Base-by-base conservation (phyloP, 2,329 filamentous ascomycete genomes). In the Alternaria ventricosa region DNA sequence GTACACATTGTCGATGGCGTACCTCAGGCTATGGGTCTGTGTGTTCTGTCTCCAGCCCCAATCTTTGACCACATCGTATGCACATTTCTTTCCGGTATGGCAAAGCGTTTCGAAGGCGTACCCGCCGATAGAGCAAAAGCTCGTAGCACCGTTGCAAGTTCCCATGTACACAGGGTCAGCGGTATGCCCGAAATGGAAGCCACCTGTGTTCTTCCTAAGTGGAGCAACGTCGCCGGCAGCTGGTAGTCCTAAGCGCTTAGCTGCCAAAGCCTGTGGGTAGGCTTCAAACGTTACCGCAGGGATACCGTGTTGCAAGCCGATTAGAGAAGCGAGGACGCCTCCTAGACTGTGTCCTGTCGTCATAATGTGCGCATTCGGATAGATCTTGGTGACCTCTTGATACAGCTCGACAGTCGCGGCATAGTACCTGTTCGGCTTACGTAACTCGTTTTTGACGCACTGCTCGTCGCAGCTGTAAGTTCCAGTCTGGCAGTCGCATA, bases 141-240 rank as follows among this genome's bases (percentile, higher is more conserved):
- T 78, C 3, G 77, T 76, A 18, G 70, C 71, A 1, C 75, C 71
- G 46, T 77, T 78, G 55, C 77, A 79, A 7, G 77, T 78, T 8
- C 77, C 77, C 75, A 78, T 79, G 61, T 78, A 79, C 2, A 79
- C 70, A 0, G 77, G 77, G 49, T 79, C 77, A 12, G 73, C 76
- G 6, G 75, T 77, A 49, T 79, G 77, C 5, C 77, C 77, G 50
- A 79, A 78, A 30, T 79, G 76, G 55, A 78, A 79, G 18, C 67
- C 72, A 23, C 76, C 77, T 7, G 77, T 79, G 46, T 78, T 75
- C 43, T 68, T 75, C 20, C 77, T 66, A 9, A 78, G 67, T 3
- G 74, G 75, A 36, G 75, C 72, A 15, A 74, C 69, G 41, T 76
- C 70, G 3, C 75, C 74, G 25, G 75, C 67, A 13, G 70, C 67